These are phyloP conservation scores for Chamaecrista fasciculata DNA, from an alignment of 306 rosid species.

Conservation along the genomic window DNA sequence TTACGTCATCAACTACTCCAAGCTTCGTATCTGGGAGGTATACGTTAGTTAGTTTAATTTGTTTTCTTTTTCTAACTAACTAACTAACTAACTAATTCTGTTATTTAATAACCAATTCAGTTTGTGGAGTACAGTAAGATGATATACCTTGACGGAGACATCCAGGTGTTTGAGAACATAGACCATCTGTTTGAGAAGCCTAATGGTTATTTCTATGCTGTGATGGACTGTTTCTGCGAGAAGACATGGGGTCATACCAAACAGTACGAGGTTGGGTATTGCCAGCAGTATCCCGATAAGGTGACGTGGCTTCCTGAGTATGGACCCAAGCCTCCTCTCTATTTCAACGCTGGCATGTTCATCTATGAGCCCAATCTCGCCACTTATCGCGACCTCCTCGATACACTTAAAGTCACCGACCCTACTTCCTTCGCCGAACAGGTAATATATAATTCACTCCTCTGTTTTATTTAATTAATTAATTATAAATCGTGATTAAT, in stretches of 20 bases:
- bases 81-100: no score
- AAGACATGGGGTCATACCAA: slow-evolving; percentile 58
- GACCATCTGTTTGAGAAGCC: slow-evolving; percentile 65
- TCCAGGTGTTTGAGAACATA: slow-evolving; percentile 68
- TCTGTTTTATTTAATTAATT: no score
- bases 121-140: slow-evolving; percentile 73
- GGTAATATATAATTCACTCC: slow-evolving; percentile 33
- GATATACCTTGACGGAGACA: slow-evolving; percentile 78
- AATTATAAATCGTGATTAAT: no score
- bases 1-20: slow-evolving; percentile 88
- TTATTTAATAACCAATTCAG: no score
- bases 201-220: slow-evolving; percentile 60
- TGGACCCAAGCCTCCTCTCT: slow-evolving; percentile 69
- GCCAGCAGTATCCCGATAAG: slow-evolving; percentile 73
- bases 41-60: not conserved
- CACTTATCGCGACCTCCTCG: slow-evolving; percentile 54
- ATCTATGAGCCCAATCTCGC: slow-evolving; percentile 54
- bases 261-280: slow-evolving; percentile 59
- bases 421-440: slow-evolving; percentile 86
- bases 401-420: slow-evolving; percentile 32
- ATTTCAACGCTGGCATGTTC: slow-evolving; percentile 87
- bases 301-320: slow-evolving; percentile 56
- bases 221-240: slow-evolving; percentile 87
- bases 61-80: no score
- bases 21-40: slow-evolving; percentile 92